These are phyloP conservation scores for Vitis rotundifolia DNA, from an alignment of 164 flowering plant genomes.

Conservation along the genomic window DNA sequence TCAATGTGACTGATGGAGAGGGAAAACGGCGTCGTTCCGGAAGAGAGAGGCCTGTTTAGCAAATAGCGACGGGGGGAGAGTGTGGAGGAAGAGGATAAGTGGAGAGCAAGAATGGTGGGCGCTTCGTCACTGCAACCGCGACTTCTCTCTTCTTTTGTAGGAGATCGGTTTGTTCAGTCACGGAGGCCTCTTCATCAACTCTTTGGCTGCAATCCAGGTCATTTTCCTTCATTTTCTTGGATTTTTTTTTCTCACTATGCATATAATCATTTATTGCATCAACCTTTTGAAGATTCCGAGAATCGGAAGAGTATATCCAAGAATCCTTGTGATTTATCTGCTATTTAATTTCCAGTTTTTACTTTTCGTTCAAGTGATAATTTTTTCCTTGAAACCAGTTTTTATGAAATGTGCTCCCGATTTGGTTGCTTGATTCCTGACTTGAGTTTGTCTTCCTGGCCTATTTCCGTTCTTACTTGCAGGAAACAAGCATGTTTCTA, in stretches of 20 bases:
- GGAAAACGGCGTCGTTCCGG: too few species aligned
- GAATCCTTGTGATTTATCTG: neutral
- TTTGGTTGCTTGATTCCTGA: slow-evolving; percentile 1
- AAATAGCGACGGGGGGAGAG: neutral
- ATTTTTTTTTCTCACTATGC: neutral
- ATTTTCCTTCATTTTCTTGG: neutral
- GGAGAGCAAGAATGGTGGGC: slow-evolving; percentile 8
- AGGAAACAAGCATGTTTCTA: slow-evolving; percentile 50
- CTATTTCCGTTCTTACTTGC: slow-evolving; percentile 11
- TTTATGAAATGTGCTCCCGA: neutral
- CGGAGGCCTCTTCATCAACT: slow-evolving; percentile 26
- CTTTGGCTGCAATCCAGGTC: slow-evolving; percentile 37
- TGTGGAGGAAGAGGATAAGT: neutral
- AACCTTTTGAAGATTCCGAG: neutral
- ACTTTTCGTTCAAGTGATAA: neutral
- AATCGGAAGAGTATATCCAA: neutral
- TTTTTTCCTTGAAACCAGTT: neutral
- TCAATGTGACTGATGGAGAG: too few species aligned
- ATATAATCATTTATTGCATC: too few species aligned
- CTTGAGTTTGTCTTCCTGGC: neutral
- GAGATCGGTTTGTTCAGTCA: slow-evolving; percentile 28
- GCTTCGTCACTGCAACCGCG: slow-evolving; percentile 24
- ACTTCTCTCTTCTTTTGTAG: slow-evolving; percentile 38
- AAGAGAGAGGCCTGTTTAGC: neutral
- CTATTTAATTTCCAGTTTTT: neutral